Evolutionary conservation across 129 eudicot genomes (phyloP).

Genomic region (Helianthus annuus): DNA sequence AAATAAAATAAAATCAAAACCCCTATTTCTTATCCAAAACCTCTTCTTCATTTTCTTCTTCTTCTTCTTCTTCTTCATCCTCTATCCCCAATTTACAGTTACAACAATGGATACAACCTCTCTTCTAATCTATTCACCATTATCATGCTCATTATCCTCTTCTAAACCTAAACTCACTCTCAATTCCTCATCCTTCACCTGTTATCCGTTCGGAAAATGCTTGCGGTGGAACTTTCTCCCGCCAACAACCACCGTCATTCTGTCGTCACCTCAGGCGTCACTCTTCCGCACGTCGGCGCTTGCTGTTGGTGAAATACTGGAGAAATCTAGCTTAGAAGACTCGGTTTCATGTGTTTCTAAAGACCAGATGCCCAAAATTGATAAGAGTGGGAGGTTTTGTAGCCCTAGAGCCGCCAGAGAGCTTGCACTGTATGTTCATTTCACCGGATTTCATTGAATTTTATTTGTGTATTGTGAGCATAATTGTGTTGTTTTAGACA

Average conservation of each 20-base stretch:
- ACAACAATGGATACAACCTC: constrained; percentile 45
- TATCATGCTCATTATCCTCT: constrained; percentile 31
- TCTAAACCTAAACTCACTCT: constrained; percentile 33
- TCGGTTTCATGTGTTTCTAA: constrained; percentile 29
- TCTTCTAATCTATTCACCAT: constrained; percentile 28
- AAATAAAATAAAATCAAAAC: constrained; percentile 22
- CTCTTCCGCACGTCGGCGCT: constrained; percentile 38
- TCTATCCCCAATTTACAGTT: background rate
- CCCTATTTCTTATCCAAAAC: constrained; percentile 34
- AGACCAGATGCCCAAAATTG: constrained; percentile 64
- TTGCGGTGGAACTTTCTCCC: constrained; percentile 25
- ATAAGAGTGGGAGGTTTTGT: constrained; percentile 90
- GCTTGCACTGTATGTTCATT: constrained; percentile 65
- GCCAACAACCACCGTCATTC: constrained; percentile 20
- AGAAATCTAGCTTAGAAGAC: constrained; percentile 28
- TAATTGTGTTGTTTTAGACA: too few relatives aligned
- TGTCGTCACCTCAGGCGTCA: constrained; percentile 32
- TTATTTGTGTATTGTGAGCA: too few relatives aligned
- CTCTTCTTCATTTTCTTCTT: background rate
- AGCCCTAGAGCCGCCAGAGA: constrained; percentile 99
- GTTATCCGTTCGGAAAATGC: constrained; percentile 21
- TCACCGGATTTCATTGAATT: background rate
- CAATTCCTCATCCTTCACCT: constrained; percentile 28
- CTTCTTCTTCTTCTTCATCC: background rate
- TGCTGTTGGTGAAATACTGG: constrained; percentile 37